A percentile compares a stretch with the other conserved stretches of the same genome.
phyloP scores from a whole-genome alignment of 2,329 filamentous ascomycete species.

The Orbilia quercus region DNA sequence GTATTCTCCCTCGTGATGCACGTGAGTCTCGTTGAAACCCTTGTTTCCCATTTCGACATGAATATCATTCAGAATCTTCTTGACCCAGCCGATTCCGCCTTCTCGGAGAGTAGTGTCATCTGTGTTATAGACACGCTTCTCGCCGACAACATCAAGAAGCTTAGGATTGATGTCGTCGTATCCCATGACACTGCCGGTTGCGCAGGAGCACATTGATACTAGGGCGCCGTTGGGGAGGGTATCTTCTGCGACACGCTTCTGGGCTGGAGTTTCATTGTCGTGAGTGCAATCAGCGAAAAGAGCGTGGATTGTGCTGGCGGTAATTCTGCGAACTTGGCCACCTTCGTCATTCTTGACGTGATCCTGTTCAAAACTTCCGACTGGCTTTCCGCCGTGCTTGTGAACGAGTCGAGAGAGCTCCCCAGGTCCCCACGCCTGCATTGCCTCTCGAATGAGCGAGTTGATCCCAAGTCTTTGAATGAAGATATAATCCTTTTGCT shows the following conservation, averaged over 20 bases:
- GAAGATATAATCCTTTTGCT: constrained; percentile 95
- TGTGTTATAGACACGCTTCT: constrained; percentile 80
- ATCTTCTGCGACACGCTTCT: constrained; percentile 93
- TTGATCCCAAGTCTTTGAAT: constrained; percentile 91
- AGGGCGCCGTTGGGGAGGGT: constrained; percentile 93
- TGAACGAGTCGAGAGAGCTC: constrained; percentile 94
- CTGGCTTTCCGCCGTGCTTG: constrained; percentile 89
- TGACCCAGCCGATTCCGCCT: constrained; percentile 87
- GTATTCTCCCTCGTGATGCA: constrained; percentile 95
- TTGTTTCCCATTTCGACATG: constrained; percentile 96
- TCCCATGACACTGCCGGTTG: constrained; percentile 95
- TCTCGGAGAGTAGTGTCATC: constrained; percentile 63
- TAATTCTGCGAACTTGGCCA: constrained; percentile 82
- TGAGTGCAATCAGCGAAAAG: constrained; percentile 99
- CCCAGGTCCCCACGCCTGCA: constrained; percentile 96
- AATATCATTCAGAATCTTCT: constrained; percentile 92
- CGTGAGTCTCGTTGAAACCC: constrained; percentile 92
- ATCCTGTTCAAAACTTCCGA: constrained; percentile 97
- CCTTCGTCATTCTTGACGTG: constrained; percentile 73
- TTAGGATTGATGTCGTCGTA: constrained; percentile 97
- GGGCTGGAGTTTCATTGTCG: constrained; percentile 94
- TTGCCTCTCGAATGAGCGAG: constrained; percentile 92
- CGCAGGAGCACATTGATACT: constrained; percentile 94
- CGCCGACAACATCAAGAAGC: constrained; percentile 90
- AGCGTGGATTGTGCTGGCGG: constrained; percentile 87